phyloP scores from a whole-genome alignment of 2,329 filamentous ascomycete genomes.

The Colletotrichum musae region DNA sequence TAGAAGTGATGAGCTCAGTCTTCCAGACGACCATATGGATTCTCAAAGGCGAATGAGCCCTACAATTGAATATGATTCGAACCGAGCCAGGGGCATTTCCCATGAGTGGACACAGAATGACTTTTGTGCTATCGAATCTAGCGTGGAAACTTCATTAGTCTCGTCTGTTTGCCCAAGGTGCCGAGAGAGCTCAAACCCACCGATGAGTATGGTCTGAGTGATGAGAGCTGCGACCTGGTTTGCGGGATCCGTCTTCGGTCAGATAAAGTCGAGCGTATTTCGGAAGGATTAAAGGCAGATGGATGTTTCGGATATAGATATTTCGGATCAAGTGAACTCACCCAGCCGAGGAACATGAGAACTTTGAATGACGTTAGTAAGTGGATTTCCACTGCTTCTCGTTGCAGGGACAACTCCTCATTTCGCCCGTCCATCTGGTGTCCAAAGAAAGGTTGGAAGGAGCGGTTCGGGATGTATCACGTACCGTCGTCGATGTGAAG shows the following conservation, averaged over 20 bases:
- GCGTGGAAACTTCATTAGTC: no score
- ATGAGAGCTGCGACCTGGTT: conserved; percentile 26
- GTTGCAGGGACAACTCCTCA: no score
- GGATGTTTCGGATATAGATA: no score
- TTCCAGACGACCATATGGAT: no score
- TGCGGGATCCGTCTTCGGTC: background rate
- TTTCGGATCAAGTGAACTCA: conserved; percentile 9
- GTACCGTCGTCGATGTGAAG: conserved; percentile 45
- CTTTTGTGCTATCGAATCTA: conserved; percentile 17
- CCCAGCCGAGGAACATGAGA: conserved; percentile 42
- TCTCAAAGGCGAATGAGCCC: background rate
- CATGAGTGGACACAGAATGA: conserved; percentile 41
- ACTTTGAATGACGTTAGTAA: conserved; percentile 5
- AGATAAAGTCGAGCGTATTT: background rate
- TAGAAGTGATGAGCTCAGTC: no score
- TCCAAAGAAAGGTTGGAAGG: no score
- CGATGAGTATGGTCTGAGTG: conserved; percentile 28
- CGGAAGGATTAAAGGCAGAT: no score
- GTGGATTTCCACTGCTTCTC: no score
- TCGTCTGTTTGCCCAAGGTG: background rate
- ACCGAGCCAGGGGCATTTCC: conserved; percentile 40
- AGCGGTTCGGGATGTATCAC: background rate
- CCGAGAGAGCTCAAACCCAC: background rate
- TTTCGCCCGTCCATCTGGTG: no score
- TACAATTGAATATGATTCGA: conserved; percentile 37